Evolutionary conservation across 164 flowering plant genomes (phyloP), one percentile per base, ranked within the genome.

Genomic region (Dillenia suffruticosa): DNA sequence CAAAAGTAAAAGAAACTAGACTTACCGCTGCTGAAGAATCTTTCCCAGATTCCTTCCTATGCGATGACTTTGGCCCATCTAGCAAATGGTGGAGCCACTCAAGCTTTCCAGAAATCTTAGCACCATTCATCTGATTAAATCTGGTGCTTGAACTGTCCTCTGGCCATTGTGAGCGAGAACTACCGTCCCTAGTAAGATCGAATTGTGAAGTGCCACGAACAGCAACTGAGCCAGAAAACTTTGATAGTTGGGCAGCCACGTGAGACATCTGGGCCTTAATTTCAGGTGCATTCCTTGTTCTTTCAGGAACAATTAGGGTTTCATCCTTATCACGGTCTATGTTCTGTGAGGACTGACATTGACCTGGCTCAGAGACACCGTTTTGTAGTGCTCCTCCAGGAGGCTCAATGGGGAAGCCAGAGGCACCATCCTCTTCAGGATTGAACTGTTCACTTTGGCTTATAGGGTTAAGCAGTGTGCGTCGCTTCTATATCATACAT

Each of bases 391-490:
- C 57, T 69, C 76, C 82, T 65, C 77, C 71, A 11, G 74, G 72
- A 26, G 86, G 84, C 63, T 82, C 84, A 56, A 79, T 76, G 14
- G 79, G 74, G 50, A 79, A 80, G 56, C 82, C 82, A 70, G 84
- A 71, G 12, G 79, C 84, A 61, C 77, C 68, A 52, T 85, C 83
- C 59, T 78, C 85, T 56, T 75, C 81, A 43, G 68, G 79, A 72
- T 79, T 74, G 73, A 26, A 83, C 54, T 74, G 65, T 65, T 82
- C 86, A 48, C 87, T 83, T 64, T 17, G 65, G 71, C 83, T 75
- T 65, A 66, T 86, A n/a, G 78, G 71, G 63, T 86, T 88, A 64
- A 70, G 6, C n/a, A 68, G 82, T 32, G 62, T 76, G 44, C 74
- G 68, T 46, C 76, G 71, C 70, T 81, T 86, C 97, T 83, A 74